Evolutionary conservation across 192 early-diverging fungal genomes (phyloP), one percentile per base, ranked within the genome.

Genomic region (Entomortierella chlamydospora): DNA sequence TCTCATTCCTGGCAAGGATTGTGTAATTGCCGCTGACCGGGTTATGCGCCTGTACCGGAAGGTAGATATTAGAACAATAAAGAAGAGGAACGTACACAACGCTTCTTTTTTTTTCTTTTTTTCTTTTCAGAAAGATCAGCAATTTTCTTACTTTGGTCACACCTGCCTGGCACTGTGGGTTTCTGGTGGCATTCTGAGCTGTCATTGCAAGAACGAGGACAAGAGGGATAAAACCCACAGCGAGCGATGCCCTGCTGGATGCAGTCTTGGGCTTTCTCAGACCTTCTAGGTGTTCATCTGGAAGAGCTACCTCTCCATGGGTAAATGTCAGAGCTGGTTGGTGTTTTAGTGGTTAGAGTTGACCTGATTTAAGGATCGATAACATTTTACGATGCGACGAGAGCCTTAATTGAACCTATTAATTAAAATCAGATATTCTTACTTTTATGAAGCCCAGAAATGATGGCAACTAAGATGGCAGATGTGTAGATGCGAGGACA

Each of bases 1-100:
- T 94, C 72, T 98, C 94, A n/a, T 82, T 86, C 43, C 92, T 88
- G 31, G 82, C 90, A 34, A 95, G 76, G 57, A 94, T 87, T 10
- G 52, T 80, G 57, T 64, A 82, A 43, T 70, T 64, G 11, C 72
- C 56, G 49, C 57, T 61, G 28, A 59, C 12, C 11, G 60, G 65
- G 31, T 70, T 81, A 62, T 64, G 50, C 13, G 42, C 86, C 57
- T 61, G 22, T n/a, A n/a, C n/a, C n/a, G n/a, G n/a, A n/a, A n/a
- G n/a, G n/a, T n/a, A n/a, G n/a, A n/a, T n/a, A n/a, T n/a, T n/a
- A n/a, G n/a, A n/a, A n/a, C n/a, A n/a, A n/a, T n/a, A n/a, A n/a
- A n/a, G n/a, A n/a, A n/a, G n/a, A n/a, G n/a, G n/a, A n/a, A n/a
- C n/a, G n/a, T n/a, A n/a, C n/a, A n/a, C n/a, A n/a, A n/a, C n/a